Evolutionary conservation across 2,329 filamentous ascomycete genomes (phyloP).

Genomic region (Bretziella fagacearum): DNA sequence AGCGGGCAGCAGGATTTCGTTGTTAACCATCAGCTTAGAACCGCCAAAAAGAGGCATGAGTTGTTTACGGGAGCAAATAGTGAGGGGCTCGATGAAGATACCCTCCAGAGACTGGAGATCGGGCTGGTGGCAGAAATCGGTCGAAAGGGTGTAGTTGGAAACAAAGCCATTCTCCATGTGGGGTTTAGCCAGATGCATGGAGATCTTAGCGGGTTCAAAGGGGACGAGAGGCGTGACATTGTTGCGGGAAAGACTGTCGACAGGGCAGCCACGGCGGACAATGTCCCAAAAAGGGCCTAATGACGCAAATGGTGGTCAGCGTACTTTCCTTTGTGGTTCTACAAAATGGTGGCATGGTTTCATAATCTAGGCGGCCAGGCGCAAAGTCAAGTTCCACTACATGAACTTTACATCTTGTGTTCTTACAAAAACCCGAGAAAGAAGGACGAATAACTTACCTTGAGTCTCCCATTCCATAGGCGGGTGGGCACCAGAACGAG

Average conservation of each 20-base stretch:
- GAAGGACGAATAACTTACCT: slow-evolving; percentile 29
- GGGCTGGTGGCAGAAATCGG: slow-evolving; percentile 48
- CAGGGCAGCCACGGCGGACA: slow-evolving; percentile 42
- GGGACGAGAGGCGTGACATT: slow-evolving; percentile 29
- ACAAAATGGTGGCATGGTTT: too few relatives aligned
- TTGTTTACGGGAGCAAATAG: slow-evolving; percentile 36
- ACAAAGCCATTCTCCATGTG: slow-evolving; percentile 42
- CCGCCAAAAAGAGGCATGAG: slow-evolving; percentile 51
- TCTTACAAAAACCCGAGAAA: neutral
- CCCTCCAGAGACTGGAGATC: slow-evolving; percentile 46
- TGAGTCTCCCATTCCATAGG: slow-evolving; percentile 34
- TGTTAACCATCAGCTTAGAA: slow-evolving; percentile 52
- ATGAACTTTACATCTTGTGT: neutral
- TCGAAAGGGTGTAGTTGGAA: slow-evolving; percentile 42
- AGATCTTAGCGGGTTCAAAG: slow-evolving; percentile 28
- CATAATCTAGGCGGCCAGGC: too few relatives aligned
- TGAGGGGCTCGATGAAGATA: slow-evolving; percentile 44
- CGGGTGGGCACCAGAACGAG: slow-evolving; percentile 19
- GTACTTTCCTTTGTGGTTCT: neutral
- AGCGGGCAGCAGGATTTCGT: slow-evolving; percentile 51
- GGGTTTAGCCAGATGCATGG: slow-evolving; percentile 27
- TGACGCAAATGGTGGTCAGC: neutral
- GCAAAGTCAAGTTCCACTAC: neutral
- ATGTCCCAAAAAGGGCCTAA: slow-evolving; percentile 39
- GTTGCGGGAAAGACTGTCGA: slow-evolving; percentile 41